Base-by-base conservation (phyloP, 805 yeast genomes). In the Yamadazyma nakazawae region DNA sequence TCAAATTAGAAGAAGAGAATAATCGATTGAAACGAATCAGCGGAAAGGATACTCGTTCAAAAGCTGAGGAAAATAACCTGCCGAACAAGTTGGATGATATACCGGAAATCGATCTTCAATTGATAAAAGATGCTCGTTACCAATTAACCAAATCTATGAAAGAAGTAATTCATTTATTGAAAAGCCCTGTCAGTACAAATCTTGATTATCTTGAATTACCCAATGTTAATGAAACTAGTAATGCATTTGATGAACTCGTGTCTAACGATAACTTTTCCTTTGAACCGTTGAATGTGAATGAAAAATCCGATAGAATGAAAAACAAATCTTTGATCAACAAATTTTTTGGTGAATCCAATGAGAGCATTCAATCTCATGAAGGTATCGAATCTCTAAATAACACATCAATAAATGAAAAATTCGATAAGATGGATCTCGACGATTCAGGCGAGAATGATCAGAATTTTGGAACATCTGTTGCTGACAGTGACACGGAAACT, bases 131-230 rank as follows among this genome's bases (percentile, higher is more conserved):
- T 36, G 60, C 70, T 10, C 54, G 71, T 30, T 55, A 56, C 32
- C 71, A 66, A 45, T 55, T 68, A 31, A 61, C 67, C 6, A 60
- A 60, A 37, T 62, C 70, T 10, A 68, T 68, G 69, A 60, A 59
- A 39, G 72, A 68, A 43, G 63, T 68, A 10, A 57, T 66, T 7
- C 58, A 60, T 42, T 53, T 68, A 38, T 56, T 68, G 35, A 62
- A 62, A 46, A 60, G 64, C 4, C 72, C 72, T 2, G 47, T 48
- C 1, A 48, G 42, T 36, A 36, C 52, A 12, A 53, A 47, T 31
- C 43, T 48, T 17, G 56, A 53, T 18, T 47, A 50, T 28, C 42
- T 52, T 18, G 49, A 52, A 17, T 42, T 52, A 16, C 56, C 56
- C 6, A 50, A 52, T 36, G 41, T 46, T 5, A 47, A 42, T 24